Base-by-base conservation (phyloP, 495 filamentous ascomycete species). In the Penicillium alfredii region DNA sequence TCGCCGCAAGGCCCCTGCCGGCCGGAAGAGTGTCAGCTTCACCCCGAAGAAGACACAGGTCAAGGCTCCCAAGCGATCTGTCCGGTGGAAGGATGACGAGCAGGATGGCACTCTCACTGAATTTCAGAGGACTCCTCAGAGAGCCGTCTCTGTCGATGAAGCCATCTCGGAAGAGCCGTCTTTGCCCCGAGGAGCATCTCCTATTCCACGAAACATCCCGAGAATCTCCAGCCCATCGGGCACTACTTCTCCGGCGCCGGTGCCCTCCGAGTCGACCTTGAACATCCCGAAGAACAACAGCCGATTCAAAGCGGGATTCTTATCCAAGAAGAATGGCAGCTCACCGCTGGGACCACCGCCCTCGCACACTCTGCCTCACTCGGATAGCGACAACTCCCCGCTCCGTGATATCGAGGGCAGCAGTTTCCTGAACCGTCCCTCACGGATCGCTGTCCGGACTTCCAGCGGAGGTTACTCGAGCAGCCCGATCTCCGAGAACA, bases 71-170 rank as follows among this genome's bases (percentile, higher is more conserved):
- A 92, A 94, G 66, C 71, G 86, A 48, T 77, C 74, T 23, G 92
- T 98, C 9, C 74, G 88, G 35, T 98, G 93, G 93, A 80, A 84
- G 30, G 92, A 98, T 53, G 92, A 97, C 48, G 84, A 84, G 33
- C 76, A 79, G 17, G 82, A 96, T 51, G 87, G 86, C 7, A 73
- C 80, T 19, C 64, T 96, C 18, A 85, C 86, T 35, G 90, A 95
- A 51, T 94, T 88, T 44, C 82, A 89, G 55, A 85, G 85, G 61
- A 93, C 89, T 4, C 90, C 88, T 16, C 70, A 85, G 49, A 83
- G 77, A 51, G 59, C 72, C 18, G 49, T 53, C 6, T 45, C 44
- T 22, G 62, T 66, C 4, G 75, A 74, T n/a, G 72, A 76, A 35
- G 47, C 42, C 8, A 71, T 76, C 17, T 73, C 73, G 0, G 59